Evolutionary conservation across 805 yeast species (phyloP).

Genomic region (Blastobotrys parvus): DNA sequence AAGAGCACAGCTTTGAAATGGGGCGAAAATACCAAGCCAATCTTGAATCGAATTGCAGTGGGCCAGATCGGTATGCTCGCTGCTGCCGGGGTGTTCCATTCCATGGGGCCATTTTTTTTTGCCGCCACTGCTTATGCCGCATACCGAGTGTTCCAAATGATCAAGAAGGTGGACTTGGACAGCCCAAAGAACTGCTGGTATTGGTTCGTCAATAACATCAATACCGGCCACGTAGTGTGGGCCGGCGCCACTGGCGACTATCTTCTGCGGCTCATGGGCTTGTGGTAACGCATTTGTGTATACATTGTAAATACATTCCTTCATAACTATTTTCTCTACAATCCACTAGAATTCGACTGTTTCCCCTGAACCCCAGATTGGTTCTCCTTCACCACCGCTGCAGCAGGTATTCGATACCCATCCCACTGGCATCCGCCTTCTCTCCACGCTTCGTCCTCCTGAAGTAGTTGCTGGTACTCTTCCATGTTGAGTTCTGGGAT

Average conservation of each 20-base stretch:
- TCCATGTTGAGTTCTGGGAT: too few relatives aligned
- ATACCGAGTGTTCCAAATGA: conserved; percentile 59
- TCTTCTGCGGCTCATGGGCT: conserved; percentile 21
- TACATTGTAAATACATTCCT: too few relatives aligned
- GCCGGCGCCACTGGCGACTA: conserved; percentile 32
- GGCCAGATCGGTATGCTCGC: conserved; percentile 60
- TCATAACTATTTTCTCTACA: too few relatives aligned
- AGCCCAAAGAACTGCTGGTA: conserved; percentile 77
- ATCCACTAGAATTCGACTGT: too few relatives aligned
- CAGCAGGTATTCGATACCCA: too few relatives aligned
- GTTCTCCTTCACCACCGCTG: too few relatives aligned
- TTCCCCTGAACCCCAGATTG: too few relatives aligned
- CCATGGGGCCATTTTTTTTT: conserved; percentile 82
- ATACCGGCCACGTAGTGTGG: conserved; percentile 40
- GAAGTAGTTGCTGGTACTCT: too few relatives aligned
- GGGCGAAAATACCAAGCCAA: conserved; percentile 71
- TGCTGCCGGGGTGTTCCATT: conserved; percentile 62
- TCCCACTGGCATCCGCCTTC: too few relatives aligned
- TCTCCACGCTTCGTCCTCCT: too few relatives aligned
- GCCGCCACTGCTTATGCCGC: conserved; percentile 58
- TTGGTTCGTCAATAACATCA: conserved; percentile 67
- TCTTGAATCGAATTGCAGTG: conserved; percentile 53
- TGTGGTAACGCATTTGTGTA: too few relatives aligned
- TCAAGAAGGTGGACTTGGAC: conserved; percentile 67
- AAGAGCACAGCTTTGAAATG: conserved; percentile 94